phyloP scores from a whole-genome alignment of 805 yeast species.

The Lipomyces sp. region DNA sequence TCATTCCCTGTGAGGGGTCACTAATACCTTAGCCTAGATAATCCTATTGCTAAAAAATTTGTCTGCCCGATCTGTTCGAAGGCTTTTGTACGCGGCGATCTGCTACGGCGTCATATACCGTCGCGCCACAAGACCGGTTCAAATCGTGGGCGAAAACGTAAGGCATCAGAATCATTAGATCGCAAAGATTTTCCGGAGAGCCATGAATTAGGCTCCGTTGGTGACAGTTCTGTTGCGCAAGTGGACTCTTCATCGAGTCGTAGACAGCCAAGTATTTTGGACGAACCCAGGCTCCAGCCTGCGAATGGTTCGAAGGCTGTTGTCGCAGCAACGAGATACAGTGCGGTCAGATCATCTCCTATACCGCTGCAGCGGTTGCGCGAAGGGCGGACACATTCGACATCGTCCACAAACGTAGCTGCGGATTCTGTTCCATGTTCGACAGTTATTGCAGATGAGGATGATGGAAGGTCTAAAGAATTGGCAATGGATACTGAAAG shows the following conservation, averaged over 20 bases:
- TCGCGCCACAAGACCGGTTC: conserved; percentile 9
- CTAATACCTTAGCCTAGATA: conserved; percentile 24
- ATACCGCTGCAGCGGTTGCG: not conserved
- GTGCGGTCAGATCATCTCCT: conserved; percentile 14
- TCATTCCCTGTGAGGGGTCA: conserved; percentile 20
- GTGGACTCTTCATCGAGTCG: not conserved
- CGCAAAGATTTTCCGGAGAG: conserved; percentile 1
- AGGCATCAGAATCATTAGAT: not conserved
- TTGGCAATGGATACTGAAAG: not conserved
- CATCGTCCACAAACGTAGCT: not conserved
- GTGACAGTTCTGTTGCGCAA: not conserved
- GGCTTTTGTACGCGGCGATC: conserved; percentile 32
- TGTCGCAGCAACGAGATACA: conserved; percentile 8
- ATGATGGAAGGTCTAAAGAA: not conserved
- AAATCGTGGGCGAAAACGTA: conserved; percentile 15
- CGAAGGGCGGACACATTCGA: not conserved
- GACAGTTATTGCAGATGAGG: not conserved
- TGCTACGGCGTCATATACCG: conserved; percentile 30
- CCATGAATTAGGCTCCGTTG: not conserved
- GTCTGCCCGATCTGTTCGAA: conserved; percentile 34
- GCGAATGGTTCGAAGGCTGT: not conserved
- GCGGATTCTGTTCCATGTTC: not conserved
- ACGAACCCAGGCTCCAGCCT: not conserved
- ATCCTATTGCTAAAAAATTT: conserved; percentile 41
- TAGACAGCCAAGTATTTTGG: not conserved